Base-by-base conservation (phyloP, 1,284 basidiomycete species). In the Tilletia setariae region DNA sequence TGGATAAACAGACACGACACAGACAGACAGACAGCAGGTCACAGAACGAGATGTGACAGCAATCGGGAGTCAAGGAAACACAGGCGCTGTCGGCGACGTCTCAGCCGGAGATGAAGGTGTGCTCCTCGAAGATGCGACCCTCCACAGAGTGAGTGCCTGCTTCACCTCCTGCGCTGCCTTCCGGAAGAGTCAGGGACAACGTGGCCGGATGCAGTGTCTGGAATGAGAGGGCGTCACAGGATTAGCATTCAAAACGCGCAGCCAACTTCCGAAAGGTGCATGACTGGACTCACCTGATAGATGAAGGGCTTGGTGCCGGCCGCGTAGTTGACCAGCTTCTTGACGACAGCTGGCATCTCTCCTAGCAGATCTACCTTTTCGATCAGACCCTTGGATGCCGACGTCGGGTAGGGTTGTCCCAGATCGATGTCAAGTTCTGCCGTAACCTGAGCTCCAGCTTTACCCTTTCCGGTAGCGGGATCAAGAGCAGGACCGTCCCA, bases 331-430 rank as follows among this genome's bases (percentile, higher is more conserved):
- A 95, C 90, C 74, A 93, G 88, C 80, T 91, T 89, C 85, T 92
- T 92, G 77, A 95, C 85, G 69, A 96, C 89, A 74, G 91, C 90
- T 8, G 96, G 96, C 76, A 99, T 94, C 85, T 98, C 94, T 2
- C 91, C 93, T 19, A 99, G 87, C 0, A 98, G 90, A 78, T 98
- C 94, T 19, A 98, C 93, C 86, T 98, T 98, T 84, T 98, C 94
- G 61, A 98, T 88, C 80, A 98, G 84, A 0, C 94, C 94, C 59
- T 89, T 89, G 16, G 67, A 75, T 35, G 73, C 69, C 56, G 68
- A 63, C 1, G 67, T 59, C 8, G 75, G 75, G 66, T 68, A 73
- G 13, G 76, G 76, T 63, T 71, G 73, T 61, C 80, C 79, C 42
- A 82, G 72, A n/a, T 76, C 69, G 32, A 76, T 75, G 21, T 63